A percentile compares a stretch with the other conserved stretches of the same genome.
phyloP scores from a whole-genome alignment of 2,329 filamentous ascomycete genomes.

The Pseudovirgaria hyperparasitica region DNA sequence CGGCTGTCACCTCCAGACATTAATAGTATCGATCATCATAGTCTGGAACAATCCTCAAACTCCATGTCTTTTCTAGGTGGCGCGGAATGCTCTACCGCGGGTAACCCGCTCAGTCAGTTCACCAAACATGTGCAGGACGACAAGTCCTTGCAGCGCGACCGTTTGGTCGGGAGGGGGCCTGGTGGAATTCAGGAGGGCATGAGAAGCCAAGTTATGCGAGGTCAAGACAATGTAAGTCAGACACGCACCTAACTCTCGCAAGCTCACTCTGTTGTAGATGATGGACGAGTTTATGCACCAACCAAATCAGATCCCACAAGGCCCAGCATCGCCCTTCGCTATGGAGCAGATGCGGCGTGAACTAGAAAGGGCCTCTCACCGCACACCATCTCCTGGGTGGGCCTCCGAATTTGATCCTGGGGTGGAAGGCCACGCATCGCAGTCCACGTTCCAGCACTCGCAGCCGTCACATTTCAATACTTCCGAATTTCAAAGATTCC shows the following conservation, averaged over 20 bases:
- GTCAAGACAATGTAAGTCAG: constrained; percentile 46
- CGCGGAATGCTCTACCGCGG: constrained; percentile 90
- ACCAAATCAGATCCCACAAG: constrained; percentile 46
- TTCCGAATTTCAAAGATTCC: constrained; percentile 80
- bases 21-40: too few species aligned
- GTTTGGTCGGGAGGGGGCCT: constrained; percentile 64
- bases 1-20: too few species aligned
- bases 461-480: constrained; percentile 50
- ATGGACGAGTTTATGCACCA: constrained; percentile 89
- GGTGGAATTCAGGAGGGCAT: constrained; percentile 63
- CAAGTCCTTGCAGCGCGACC: constrained; percentile 84
- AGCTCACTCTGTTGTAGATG: constrained; percentile 44
- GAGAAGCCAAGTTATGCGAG: constrained; percentile 56
- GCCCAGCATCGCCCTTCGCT: constrained; percentile 44
- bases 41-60: too few species aligned
- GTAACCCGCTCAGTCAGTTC: constrained; percentile 93
- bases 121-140: constrained; percentile 96
- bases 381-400: constrained; percentile 46
- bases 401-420: constrained; percentile 51
- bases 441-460: constrained; percentile 52
- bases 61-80: constrained; percentile 94
- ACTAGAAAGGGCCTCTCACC: constrained; percentile 40
- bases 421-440: constrained; percentile 48
- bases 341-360: constrained; percentile 56
- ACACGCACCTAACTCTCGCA: constrained; percentile 1